Conservation (phyloP, 192 early-diverging fungal genomes). For the Irineochytrium annulatum region DNA sequence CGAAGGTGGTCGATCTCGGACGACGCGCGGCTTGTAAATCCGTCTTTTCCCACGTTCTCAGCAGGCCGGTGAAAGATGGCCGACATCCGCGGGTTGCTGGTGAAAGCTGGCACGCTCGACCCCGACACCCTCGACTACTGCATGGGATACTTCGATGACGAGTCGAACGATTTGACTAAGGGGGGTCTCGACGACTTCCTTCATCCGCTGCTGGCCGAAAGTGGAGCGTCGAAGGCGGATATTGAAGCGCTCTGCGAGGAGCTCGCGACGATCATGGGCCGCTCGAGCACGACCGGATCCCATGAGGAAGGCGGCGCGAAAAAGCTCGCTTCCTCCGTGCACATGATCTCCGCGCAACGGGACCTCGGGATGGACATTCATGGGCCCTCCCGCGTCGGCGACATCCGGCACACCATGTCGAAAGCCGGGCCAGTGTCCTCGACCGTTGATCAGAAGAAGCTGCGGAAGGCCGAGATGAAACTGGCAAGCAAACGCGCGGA, state of each 20-base stretch:
- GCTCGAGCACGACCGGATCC: slow-evolving; percentile 6
- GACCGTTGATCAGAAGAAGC: slow-evolving; percentile 62
- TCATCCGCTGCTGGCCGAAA: slow-evolving; percentile 38
- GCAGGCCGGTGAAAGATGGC: no score
- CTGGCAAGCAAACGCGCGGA: slow-evolving; percentile 87
- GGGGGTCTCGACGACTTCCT: slow-evolving; percentile 48
- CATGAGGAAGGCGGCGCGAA: slow-evolving; percentile 44
- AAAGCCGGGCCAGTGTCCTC: slow-evolving; percentile 24
- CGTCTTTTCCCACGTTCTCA: no score
- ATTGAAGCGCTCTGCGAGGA: slow-evolving; percentile 67
- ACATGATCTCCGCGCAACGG: slow-evolving; percentile 56
- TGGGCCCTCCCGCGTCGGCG: slow-evolving; percentile 15
- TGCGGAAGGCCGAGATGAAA: slow-evolving; percentile 88
- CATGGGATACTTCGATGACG: slow-evolving; percentile 44
- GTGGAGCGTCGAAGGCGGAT: slow-evolving; percentile 32
- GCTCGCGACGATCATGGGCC: slow-evolving; percentile 49
- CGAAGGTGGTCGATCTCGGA: no score
- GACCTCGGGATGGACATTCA: slow-evolving; percentile 2
- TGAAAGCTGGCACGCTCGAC: slow-evolving; percentile 16
- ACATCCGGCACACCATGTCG: slow-evolving; percentile 38
- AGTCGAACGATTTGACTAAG: slow-evolving; percentile 33
- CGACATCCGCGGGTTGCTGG: no score
- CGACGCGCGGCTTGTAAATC: no score
- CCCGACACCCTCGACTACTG: slow-evolving; percentile 28
- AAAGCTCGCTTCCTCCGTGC: slow-evolving; percentile 61